phyloP scores from a whole-genome alignment of 768 basidiomycete genomes.

The Austroboletus eburneus region DNA sequence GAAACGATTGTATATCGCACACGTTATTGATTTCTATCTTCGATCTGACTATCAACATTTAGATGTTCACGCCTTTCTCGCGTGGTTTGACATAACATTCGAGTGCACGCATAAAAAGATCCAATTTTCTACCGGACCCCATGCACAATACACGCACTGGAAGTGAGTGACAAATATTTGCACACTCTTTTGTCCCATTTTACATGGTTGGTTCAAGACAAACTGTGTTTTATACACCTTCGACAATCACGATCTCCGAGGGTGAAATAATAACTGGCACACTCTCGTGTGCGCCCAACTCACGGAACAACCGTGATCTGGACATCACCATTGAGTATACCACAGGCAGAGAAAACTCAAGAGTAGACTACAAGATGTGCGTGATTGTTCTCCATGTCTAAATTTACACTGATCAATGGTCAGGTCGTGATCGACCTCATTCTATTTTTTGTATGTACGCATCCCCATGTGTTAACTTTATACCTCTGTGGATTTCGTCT shows the following conservation, averaged over 20 bases:
- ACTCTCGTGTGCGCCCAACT: conserved; percentile 82
- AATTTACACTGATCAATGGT: conserved; percentile 58
- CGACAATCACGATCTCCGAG: conserved; percentile 62
- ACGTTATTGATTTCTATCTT: background rate
- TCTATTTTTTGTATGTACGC: conserved; percentile 4
- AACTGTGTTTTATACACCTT: conserved; percentile 96
- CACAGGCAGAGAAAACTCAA: conserved; percentile 27
- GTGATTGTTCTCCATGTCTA: conserved; percentile 35
- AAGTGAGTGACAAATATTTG: conserved; percentile 72
- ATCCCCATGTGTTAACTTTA: conserved; percentile 6
- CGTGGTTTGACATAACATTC: conserved; percentile 98
- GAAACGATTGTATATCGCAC: conserved; percentile 80
- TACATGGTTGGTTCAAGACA: conserved; percentile 46
- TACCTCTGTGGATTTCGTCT: conserved; percentile 5
- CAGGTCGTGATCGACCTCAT: conserved; percentile 58
- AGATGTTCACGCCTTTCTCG: conserved; percentile 98
- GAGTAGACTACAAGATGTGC: conserved; percentile 83
- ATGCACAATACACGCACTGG: conserved; percentile 95
- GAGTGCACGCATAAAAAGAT: conserved; percentile 94
- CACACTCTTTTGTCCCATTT: background rate
- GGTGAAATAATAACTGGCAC: conserved; percentile 71
- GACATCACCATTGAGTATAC: conserved; percentile 84
- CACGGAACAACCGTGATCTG: conserved; percentile 89
- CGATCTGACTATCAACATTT: conserved; percentile 3
- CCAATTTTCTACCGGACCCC: conserved; percentile 95